phyloP scores from a whole-genome alignment of 2,329 filamentous ascomycete genomes.

The Xylariales sp. region DNA sequence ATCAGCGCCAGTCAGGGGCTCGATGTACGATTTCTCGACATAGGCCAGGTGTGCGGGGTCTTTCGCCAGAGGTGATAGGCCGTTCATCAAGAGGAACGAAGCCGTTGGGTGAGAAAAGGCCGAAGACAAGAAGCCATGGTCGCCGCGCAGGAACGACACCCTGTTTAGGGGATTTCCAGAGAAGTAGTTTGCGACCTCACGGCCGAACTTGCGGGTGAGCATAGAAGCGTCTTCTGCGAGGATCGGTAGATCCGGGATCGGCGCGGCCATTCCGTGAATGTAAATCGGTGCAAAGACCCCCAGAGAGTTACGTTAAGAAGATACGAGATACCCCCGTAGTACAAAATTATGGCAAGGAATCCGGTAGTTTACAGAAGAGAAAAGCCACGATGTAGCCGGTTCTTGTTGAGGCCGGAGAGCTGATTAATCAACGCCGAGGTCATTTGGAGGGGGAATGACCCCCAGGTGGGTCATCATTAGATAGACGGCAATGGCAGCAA shows the following conservation, averaged over 20 bases:
- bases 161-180: conserved; percentile 74
- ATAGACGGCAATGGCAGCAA: too few relatives aligned
- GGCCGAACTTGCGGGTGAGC: conserved; percentile 73
- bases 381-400: too few relatives aligned
- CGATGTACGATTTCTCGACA: conserved; percentile 64
- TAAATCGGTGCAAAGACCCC: too few relatives aligned
- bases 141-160: conserved; percentile 70
- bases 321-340: too few relatives aligned
- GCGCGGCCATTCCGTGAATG: conserved; percentile 22
- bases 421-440: too few relatives aligned
- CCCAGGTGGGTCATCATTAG: too few relatives aligned
- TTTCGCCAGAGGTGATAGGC: conserved; percentile 69
- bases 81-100: conserved; percentile 72
- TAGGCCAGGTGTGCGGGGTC: conserved; percentile 61
- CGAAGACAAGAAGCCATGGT: conserved; percentile 64
- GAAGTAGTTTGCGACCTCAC: conserved; percentile 81
- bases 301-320: too few relatives aligned
- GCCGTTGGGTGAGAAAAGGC: conserved; percentile 64
- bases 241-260: conserved; percentile 38
- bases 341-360: too few relatives aligned
- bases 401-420: too few relatives aligned
- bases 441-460: too few relatives aligned
- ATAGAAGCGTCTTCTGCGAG: conserved; percentile 54
- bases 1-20: conserved; percentile 64
- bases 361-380: too few relatives aligned